phyloP scores from a whole-genome alignment of 768 basidiomycete genomes.

The Harrya chromipes region DNA sequence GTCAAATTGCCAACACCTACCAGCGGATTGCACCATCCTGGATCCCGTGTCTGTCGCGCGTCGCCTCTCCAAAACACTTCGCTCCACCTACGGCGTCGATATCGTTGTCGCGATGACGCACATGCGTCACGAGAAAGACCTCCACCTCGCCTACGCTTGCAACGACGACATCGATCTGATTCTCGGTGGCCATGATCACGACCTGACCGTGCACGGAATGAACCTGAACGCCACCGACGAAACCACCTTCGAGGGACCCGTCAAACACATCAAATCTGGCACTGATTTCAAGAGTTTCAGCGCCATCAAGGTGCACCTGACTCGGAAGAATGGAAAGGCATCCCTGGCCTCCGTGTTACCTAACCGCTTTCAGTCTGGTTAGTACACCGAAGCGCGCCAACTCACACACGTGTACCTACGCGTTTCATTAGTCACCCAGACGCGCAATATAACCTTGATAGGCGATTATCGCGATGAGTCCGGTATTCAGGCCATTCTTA shows the following conservation, averaged over 20 bases:
- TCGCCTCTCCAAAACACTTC: conserved; percentile 1
- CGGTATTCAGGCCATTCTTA: conserved; percentile 1
- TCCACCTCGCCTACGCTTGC: background rate
- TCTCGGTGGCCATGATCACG: conserved; percentile 10
- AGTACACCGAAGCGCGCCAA: too few relatives aligned
- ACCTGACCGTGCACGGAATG: conserved; percentile 8
- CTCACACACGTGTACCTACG: background rate
- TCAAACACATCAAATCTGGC: conserved; percentile 7
- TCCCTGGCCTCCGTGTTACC: background rate
- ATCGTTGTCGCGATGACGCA: conserved; percentile 10
- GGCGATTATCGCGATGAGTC: conserved; percentile 4
- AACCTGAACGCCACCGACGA: background rate
- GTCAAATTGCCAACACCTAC: conserved; percentile 9
- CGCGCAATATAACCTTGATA: conserved; percentile 3
- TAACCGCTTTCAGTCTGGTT: background rate
- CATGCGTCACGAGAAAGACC: conserved; percentile 11
- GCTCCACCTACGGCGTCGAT: background rate
- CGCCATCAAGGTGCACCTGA: conserved; percentile 4
- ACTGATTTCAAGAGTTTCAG: conserved; percentile 3
- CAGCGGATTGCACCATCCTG: conserved; percentile 2
- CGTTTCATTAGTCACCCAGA: conserved; percentile 1
- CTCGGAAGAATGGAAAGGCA: background rate
- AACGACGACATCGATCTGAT: conserved; percentile 5
- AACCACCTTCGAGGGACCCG: conserved; percentile 4
- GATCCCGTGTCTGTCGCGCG: conserved; percentile 11